A percentile compares a stretch with the other conserved stretches of the same genome.
phyloP scores from a whole-genome alignment of 306 rosid species.

The Cucumis hystrix region DNA sequence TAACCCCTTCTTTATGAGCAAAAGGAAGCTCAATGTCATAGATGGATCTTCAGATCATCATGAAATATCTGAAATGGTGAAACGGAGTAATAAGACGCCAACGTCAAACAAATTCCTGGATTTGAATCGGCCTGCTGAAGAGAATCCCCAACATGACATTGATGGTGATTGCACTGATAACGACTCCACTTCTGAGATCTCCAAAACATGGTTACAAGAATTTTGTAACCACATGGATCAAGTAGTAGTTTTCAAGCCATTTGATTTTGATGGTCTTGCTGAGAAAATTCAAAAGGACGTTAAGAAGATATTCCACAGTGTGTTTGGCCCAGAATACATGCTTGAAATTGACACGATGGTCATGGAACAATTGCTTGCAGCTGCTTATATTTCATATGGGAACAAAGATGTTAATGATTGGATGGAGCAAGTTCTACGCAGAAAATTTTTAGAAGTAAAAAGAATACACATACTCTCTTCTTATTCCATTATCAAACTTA shows the following conservation, averaged over 20 bases:
- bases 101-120: slow-evolving; percentile 42
- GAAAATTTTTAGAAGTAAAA: slow-evolving; percentile 43
- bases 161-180: slow-evolving; percentile 23
- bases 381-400: slow-evolving; percentile 41
- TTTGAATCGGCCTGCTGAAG: slow-evolving; percentile 87
- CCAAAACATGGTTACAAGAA: slow-evolving; percentile 56
- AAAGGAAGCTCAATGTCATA: slow-evolving; percentile 52
- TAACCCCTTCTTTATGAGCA: slow-evolving; percentile 32
- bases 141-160: slow-evolving; percentile 21
- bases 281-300: slow-evolving; percentile 37
- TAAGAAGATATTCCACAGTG: slow-evolving; percentile 32
- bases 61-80: slow-evolving; percentile 30
- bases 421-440: slow-evolving; percentile 55
- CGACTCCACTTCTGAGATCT: slow-evolving; percentile 24
- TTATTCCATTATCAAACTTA: slow-evolving; percentile 41
- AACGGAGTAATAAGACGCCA: slow-evolving; percentile 52
- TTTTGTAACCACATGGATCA: slow-evolving; percentile 38
- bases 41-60: slow-evolving; percentile 27
- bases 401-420: slow-evolving; percentile 53
- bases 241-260: slow-evolving; percentile 57
- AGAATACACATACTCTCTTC: slow-evolving; percentile 29
- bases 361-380: slow-evolving; percentile 60
- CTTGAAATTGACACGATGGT: slow-evolving; percentile 50
- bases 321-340: slow-evolving; percentile 25
- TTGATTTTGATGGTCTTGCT: slow-evolving; percentile 51